Base-by-base conservation (phyloP, 306 rosid species). In the Pterocarpus santalinus region DNA sequence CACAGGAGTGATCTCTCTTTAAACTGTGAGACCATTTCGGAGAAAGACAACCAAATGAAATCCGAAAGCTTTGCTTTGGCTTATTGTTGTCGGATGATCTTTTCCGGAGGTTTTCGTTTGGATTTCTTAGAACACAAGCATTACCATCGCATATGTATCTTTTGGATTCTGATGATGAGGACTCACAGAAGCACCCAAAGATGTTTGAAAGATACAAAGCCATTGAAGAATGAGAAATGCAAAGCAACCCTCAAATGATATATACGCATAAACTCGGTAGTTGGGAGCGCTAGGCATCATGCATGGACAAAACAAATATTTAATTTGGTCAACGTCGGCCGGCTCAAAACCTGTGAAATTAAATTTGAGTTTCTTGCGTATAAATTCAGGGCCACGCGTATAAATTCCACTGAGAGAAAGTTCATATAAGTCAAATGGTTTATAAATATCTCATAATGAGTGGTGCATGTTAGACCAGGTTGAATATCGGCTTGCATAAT, bases 171-270 rank as follows among this genome's bases (percentile, higher is more conserved):
- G 76, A n/a, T 5, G 79, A 1, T 2, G 82, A 61, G 6, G 82
- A n/a, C 13, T 87, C 91, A 16, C 89, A 87, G 81, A 88, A 92
- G 72, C 88, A 86, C 5, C 90, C 39, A 65, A 89, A 88, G 39
- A 91, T 58, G 88, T 55, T 84, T 76, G 92, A 82, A n/a, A 89
- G 57, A 77, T 58, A 3, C 70, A 85, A 10, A 79, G 81, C 85
- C 77, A 85, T 65, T 34, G 17, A 44, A 16, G 32, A 77, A 32
- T 56, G 66, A 77, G 7, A 53, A 7, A 10, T 46, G 16, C 44
- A 68, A 17, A 55, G 30, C 3, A n/a, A 65, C 36, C 47, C 55
- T 72, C 36, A 53, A 58, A 38, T 9, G 0, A 17, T 66, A 4
- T 47, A 51, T 46, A 9, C 15, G 3, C 3, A 34, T 17, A 32